Percentiles rank a stretch among this genome's conserved stretches.
Conservation (phyloP, 495 filamentous ascomycete genomes). For the Penicillium robsamsonii region DNA sequence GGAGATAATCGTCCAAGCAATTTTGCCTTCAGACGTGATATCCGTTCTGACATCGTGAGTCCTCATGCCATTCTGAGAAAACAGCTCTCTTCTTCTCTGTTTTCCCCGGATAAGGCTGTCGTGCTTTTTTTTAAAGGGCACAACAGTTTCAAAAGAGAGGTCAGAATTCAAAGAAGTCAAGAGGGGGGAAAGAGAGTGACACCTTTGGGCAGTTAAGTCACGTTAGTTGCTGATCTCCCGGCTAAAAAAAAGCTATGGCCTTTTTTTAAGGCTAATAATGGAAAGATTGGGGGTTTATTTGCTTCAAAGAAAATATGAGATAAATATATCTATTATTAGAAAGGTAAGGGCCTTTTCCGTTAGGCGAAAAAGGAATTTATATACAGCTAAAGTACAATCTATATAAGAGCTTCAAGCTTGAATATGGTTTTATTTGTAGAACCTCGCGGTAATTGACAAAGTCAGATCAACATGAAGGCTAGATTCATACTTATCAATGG, state of each 20-base stretch:
- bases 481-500: background rate
- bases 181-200: background rate
- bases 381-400: no score
- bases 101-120: background rate
- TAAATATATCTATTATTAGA: no score
- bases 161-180: background rate
- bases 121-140: background rate
- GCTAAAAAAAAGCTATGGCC: background rate
- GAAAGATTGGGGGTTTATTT: background rate
- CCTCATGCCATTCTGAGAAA: constrained; percentile 1
- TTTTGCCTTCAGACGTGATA: constrained; percentile 40
- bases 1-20: constrained; percentile 43
- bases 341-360: no score
- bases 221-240: constrained; percentile 5
- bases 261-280: background rate
- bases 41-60: constrained; percentile 35
- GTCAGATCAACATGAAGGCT: no score
- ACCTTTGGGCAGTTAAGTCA: background rate
- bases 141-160: background rate
- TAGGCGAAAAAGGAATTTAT: no score
- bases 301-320: no score
- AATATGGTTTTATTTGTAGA: background rate
- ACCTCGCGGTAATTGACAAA: background rate
- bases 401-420: background rate
- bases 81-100: background rate